Evolutionary conservation across 202 grass and related monocot genomes (phyloP), one percentile per base, ranked within the genome.

Genomic region (Panicum hallii): DNA sequence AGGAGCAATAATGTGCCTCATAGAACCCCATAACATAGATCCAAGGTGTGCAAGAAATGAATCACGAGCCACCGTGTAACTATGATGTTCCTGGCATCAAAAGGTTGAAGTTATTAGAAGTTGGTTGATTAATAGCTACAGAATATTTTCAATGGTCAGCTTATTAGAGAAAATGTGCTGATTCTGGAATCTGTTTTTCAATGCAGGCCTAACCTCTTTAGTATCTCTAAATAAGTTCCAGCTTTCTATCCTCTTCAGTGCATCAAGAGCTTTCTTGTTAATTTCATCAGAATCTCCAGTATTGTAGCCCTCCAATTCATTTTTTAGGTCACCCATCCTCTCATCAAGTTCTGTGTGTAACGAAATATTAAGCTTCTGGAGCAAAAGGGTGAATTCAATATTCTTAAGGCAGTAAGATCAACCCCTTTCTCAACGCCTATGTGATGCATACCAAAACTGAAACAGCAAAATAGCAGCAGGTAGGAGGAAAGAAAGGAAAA

Each of bases 1-100:
- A 74, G 96, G 96, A 66, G 96, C 96, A 89, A 99, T 92, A 36
- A 95, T 86, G 94, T 99, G 96, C 74, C 91, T 88, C 93, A 99
- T 88, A 69, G 96, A 90, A 67, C 90, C 93, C 93, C 88, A 99
- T 81, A 99, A 92, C 73, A 87, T 82, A 66, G 96, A 90, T 50
- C 96, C 96, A 87, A 99, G 86, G 49, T 95, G 96, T 72, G 96
- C 93, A 63, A 99, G 93, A 87, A 99, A 95, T 67, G 93, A 94
- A 89, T 99, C 96, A 63, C 82, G 93, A 70, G 91, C 96, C 70
- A 95, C 93, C 68, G 78, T 94, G 74, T 99, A 99, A 82, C 83
- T 94, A 45, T 85, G 79, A 89, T 94, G 86, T 88, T 92, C 91
- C 91, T 90, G 88, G 19, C 43, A 83, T 63, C 34, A 71, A 44